phyloP scores from a whole-genome alignment of 306 rosid species.

The Cucumis melo region DNA sequence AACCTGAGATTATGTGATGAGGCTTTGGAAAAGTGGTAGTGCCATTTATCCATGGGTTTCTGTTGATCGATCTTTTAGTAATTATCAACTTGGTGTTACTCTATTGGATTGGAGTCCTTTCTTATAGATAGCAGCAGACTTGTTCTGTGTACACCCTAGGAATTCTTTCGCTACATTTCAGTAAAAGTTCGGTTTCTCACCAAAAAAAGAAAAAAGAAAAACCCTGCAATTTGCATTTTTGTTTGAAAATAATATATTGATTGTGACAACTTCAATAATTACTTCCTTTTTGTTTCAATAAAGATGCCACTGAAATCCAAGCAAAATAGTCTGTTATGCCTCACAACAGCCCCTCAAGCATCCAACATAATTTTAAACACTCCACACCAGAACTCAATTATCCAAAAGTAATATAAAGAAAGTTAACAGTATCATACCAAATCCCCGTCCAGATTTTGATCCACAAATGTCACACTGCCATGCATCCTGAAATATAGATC shows the following conservation, averaged over 20 bases:
- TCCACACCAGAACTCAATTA: neutral
- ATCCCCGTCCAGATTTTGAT: slow-evolving; percentile 20
- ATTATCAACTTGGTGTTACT: too few species aligned
- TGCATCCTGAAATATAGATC: slow-evolving; percentile 16
- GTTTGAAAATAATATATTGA: neutral
- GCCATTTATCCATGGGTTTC: too few species aligned
- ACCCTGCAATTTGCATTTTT: neutral
- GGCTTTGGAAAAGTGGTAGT: too few species aligned
- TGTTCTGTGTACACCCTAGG: too few species aligned
- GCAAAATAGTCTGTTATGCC: neutral
- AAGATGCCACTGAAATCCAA: neutral
- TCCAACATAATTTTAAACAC: neutral
- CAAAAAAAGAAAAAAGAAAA: too few species aligned
- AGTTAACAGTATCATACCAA: slow-evolving; percentile 15
- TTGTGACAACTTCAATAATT: neutral
- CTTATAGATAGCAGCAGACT: too few species aligned
- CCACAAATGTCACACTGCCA: slow-evolving; percentile 29
- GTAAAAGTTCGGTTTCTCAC: too few species aligned
- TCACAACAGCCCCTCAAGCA: neutral
- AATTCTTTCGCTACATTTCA: too few species aligned
- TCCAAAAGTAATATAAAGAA: neutral
- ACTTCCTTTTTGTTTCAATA: neutral
- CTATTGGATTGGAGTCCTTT: too few species aligned
- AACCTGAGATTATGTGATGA: too few species aligned
- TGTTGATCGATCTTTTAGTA: too few species aligned